Conservation (phyloP, 2,329 filamentous ascomycete genomes). For the Aureobasidium sp. region DNA sequence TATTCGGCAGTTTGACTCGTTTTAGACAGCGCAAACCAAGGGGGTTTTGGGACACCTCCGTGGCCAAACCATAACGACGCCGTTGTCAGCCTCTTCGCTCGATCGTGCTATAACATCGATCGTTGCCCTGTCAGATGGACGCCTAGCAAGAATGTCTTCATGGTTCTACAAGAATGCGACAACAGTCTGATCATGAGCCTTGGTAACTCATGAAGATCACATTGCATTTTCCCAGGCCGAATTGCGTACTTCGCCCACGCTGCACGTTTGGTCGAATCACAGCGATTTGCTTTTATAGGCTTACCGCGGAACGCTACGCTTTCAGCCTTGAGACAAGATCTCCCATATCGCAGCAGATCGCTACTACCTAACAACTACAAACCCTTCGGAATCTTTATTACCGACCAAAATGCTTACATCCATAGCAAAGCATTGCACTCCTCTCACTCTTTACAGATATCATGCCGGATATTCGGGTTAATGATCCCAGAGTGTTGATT, state of each 20-base stretch:
- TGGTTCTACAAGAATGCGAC: neutral
- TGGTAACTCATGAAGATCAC: neutral
- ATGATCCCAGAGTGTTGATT: neutral
- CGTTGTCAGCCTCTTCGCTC: neutral
- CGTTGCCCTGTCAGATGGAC: neutral
- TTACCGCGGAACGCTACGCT: neutral
- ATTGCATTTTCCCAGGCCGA: neutral
- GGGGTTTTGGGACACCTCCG: neutral
- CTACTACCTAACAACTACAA: neutral
- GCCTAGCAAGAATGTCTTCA: neutral
- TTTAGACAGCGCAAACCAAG: conserved; percentile 7
- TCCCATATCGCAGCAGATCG: neutral
- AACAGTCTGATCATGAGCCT: neutral
- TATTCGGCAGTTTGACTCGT: conserved; percentile 6
- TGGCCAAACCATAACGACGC: neutral
- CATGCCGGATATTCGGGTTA: neutral
- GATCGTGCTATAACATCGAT: conserved; percentile 1
- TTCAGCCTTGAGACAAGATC: neutral
- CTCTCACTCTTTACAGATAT: neutral
- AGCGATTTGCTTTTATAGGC: neutral
- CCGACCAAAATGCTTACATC: neutral
- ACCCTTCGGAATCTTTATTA: neutral
- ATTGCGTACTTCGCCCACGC: neutral
- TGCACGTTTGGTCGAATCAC: neutral
- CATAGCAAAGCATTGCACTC: neutral